Percentiles rank a stretch among this genome's conserved stretches.
Conservation (phyloP, 345 rosid species). For the Boechera retrofracta region DNA sequence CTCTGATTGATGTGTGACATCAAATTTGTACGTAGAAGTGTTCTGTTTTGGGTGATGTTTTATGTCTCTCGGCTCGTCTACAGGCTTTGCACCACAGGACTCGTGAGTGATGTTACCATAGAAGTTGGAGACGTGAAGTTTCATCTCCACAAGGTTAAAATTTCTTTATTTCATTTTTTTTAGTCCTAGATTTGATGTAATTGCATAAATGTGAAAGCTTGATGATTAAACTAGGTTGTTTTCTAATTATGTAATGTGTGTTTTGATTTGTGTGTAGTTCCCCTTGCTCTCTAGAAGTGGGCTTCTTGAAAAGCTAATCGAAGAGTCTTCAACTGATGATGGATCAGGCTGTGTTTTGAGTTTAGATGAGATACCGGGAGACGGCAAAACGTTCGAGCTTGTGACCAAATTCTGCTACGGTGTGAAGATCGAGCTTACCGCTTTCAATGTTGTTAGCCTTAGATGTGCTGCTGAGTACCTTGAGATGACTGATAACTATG, state of each 20-base stretch:
- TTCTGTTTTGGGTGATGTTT: slow-evolving; percentile 1
- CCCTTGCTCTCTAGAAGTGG: slow-evolving; percentile 79
- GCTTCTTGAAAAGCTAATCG: slow-evolving; percentile 59
- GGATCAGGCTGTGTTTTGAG: slow-evolving; percentile 52
- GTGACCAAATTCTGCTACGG: slow-evolving; percentile 70
- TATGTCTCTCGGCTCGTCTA: slow-evolving; percentile 9
- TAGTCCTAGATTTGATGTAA: not conserved
- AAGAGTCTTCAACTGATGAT: slow-evolving; percentile 48
- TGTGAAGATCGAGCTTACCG: slow-evolving; percentile 62
- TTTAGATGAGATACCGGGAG: slow-evolving; percentile 75
- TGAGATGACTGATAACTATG: slow-evolving; percentile 63
- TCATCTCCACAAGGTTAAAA: slow-evolving; percentile 80
- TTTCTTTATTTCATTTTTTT: not conserved
- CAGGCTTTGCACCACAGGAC: slow-evolving; percentile 76
- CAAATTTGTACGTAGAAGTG: not conserved
- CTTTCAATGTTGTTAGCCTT: slow-evolving; percentile 63
- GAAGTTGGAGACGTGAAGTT: slow-evolving; percentile 67
- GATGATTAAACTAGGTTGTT: not conserved
- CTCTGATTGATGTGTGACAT: slow-evolving; percentile 1
- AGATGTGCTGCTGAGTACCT: slow-evolving; percentile 81
- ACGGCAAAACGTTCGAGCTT: slow-evolving; percentile 66
- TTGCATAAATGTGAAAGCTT: slow-evolving; percentile 9
- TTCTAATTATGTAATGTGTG: slow-evolving; percentile 9
- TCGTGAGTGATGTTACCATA: slow-evolving; percentile 72
- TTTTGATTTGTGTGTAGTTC: slow-evolving; percentile 52